These are phyloP conservation scores for Xerocomus cyaneibrunnescens DNA, from an alignment of 1,284 basidiomycete genomes.

Conservation along the genomic window DNA sequence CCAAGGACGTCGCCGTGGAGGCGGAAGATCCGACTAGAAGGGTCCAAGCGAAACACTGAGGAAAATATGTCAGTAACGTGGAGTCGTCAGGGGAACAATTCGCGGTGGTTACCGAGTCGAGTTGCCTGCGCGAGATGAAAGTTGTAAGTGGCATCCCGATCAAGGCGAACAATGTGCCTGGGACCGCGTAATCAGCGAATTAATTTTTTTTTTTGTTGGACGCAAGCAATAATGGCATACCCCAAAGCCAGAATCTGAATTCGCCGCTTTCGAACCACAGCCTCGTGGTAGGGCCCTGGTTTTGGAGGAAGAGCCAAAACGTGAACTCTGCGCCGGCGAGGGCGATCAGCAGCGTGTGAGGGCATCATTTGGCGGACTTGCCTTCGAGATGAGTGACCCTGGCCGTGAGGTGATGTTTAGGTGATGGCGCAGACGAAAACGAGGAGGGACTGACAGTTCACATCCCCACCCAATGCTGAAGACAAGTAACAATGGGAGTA, in stretches of 20 bases:
- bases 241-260: constrained; percentile 57
- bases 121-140: constrained; percentile 51
- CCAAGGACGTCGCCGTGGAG: constrained; percentile 60
- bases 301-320: constrained; percentile 75
- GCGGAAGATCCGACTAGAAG: constrained; percentile 65
- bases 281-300: constrained; percentile 64
- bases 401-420: not conserved
- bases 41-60: constrained; percentile 64
- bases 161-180: constrained; percentile 61
- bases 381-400: constrained; percentile 84
- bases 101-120: constrained; percentile 50
- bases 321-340: constrained; percentile 52
- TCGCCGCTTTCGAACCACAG: constrained; percentile 73
- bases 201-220: constrained; percentile 2
- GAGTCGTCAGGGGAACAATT: constrained; percentile 1
- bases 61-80: constrained; percentile 8
- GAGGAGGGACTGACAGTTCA: constrained; percentile 56
- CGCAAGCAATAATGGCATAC: constrained; percentile 37
- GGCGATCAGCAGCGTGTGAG: constrained; percentile 3
- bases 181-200: constrained; percentile 16
- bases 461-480: constrained; percentile 69
- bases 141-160: constrained; percentile 68
- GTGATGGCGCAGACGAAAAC: not conserved
- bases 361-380: constrained; percentile 19
- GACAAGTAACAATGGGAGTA: constrained; percentile 65